Base-by-base conservation (phyloP, 2,329 filamentous ascomycete genomes). In the Nigrospora osmanthi region DNA sequence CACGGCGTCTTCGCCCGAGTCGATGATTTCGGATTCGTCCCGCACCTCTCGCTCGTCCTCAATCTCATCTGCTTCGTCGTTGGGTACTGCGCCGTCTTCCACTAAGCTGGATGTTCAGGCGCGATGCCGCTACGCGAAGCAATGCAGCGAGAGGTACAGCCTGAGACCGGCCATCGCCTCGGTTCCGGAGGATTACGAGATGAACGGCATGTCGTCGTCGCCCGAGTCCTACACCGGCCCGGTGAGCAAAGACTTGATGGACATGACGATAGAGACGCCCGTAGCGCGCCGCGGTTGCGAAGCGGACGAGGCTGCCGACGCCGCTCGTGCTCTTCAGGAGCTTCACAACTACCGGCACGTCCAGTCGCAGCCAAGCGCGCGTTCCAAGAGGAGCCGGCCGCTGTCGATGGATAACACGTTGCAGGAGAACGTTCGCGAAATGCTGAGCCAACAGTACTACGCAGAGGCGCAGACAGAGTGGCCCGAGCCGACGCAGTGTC, bases 391-490 rank as follows among this genome's bases (percentile, higher is more conserved):
- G 53, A 77, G 75, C 55, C 71, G 81, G 42, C 72, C 79, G 13
- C 55, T 66, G 9, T 83, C 80, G 13, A 70, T 76, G 45, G 81
- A 85, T 47, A 67, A 71, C 46, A 64, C 69, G n/a, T 67, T 83
- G 10, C 82, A 86, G 56, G 79, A 85, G 48, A 82, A 83, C 47
- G 82, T 87, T 11, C 79, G 82, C 44, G 75, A 81, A 43, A 70
- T 86, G 53, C 67, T 87, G 28, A 61, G 44, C 50, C 58, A 62
- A 48, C 60, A 56, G 35, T 56, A 56, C 32, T 52, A 52, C 39
- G 47, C 49, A 61, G 59, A 62, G 61, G 54, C 61, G 53, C 55
- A 65, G 58, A 47, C 64, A 56, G 58, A 59, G 52, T 58, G 56
- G 50, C 45, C 66, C 53, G 48, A 62, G 53, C 46, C 60, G 53